Percentiles rank a stretch among this genome's conserved stretches.
These are phyloP conservation scores for Leavenworthia alabamica DNA, from an alignment of 345 rosid genomes.

Conservation along the genomic window DNA sequence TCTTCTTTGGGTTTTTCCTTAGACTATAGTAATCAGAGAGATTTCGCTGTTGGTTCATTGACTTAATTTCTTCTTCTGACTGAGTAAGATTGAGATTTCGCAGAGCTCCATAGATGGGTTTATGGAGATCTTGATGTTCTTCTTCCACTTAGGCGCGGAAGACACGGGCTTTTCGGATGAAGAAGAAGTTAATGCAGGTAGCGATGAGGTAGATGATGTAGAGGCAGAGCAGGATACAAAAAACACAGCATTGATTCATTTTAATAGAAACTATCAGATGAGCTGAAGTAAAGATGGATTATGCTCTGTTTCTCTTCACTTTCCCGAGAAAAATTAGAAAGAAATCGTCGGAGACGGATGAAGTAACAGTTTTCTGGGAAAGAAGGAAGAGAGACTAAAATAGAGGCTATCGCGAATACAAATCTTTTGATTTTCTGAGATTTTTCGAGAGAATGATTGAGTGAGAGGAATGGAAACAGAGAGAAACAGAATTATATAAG, in stretches of 20 bases:
- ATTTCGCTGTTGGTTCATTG: slow-evolving; percentile 4
- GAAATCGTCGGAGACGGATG: slow-evolving; percentile 31
- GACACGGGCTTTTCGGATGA: not conserved
- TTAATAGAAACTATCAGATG: not conserved
- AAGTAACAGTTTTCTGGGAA: slow-evolving; percentile 13
- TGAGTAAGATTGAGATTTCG: slow-evolving; percentile 37
- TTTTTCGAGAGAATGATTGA: not conserved
- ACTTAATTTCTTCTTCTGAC: slow-evolving; percentile 14
- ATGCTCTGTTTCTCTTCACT: not conserved
- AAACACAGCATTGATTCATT: not conserved
- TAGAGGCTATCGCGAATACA: not conserved
- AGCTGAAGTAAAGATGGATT: not conserved
- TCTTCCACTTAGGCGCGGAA: slow-evolving; percentile 22
- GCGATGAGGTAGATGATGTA: not conserved
- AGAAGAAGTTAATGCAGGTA: slow-evolving; percentile 11
- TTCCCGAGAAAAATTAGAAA: not conserved
- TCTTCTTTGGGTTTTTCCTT: slow-evolving; percentile 65
- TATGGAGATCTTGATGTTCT: slow-evolving; percentile 24
- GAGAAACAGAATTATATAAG: not conserved
- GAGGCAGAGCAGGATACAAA: not conserved
- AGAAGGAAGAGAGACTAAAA: slow-evolving; percentile 6
- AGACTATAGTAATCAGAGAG: slow-evolving; percentile 39
- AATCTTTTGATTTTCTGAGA: slow-evolving; percentile 7
- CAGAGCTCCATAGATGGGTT: slow-evolving; percentile 30
- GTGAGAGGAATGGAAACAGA: slow-evolving; percentile 7